phyloP scores from a whole-genome alignment of 371 early-diverging fungal species.

The Syncephalastrum monosporum region DNA sequence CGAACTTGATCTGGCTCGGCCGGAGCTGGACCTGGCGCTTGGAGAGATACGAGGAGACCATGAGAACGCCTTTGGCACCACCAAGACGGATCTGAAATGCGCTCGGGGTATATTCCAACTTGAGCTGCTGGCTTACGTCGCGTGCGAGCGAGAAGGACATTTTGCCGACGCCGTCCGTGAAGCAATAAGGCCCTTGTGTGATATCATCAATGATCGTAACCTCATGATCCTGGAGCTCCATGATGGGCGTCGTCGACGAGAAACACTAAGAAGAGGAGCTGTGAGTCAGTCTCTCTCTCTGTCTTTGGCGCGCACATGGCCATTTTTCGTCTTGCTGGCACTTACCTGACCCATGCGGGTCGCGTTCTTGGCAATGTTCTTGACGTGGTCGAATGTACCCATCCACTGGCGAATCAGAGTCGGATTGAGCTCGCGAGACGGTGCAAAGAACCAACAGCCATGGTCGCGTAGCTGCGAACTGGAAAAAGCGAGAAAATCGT shows the following conservation, averaged over 20 bases:
- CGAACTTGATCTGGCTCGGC: conserved; percentile 69
- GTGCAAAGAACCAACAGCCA: conserved; percentile 69
- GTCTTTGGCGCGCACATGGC: too few relatives aligned
- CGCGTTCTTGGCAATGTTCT: conserved; percentile 69
- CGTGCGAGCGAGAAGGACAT: conserved; percentile 55
- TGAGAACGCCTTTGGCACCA: conserved; percentile 80
- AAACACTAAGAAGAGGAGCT: conserved; percentile 40
- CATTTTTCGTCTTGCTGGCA: too few relatives aligned
- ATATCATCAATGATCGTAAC: conserved; percentile 59
- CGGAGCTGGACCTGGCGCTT: conserved; percentile 47
- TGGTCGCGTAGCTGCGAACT: conserved; percentile 59
- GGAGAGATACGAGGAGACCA: conserved; percentile 18
- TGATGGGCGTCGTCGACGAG: conserved; percentile 60
- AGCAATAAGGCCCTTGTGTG: conserved; percentile 49
- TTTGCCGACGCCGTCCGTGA: conserved; percentile 85
- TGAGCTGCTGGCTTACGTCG: conserved; percentile 47
- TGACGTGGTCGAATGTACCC: conserved; percentile 69
- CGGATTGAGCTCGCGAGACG: background rate
- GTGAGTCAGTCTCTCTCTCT: too few relatives aligned
- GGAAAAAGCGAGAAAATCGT: conserved; percentile 68
- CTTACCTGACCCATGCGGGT: conserved; percentile 67
- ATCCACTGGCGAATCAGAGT: conserved; percentile 59
- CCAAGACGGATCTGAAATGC: conserved; percentile 82
- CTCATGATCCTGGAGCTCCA: conserved; percentile 25
- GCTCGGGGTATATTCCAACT: conserved; percentile 51